Evolutionary conservation across 2,329 filamentous ascomycete species (phyloP), one percentile per base, ranked within the genome.

Genomic region (Alternaria brassicae): DNA sequence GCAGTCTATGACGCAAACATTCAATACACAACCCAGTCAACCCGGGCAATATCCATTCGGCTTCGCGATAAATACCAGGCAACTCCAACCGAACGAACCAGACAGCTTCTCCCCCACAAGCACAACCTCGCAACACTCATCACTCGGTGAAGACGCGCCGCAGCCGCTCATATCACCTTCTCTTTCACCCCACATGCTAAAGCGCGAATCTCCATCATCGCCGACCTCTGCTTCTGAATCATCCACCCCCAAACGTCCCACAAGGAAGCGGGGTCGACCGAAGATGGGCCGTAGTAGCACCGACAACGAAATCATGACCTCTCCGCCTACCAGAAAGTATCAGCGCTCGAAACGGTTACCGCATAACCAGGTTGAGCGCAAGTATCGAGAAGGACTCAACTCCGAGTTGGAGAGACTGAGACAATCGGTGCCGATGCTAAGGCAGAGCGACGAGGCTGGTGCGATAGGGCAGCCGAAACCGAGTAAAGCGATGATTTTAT

Each of bases 361-460:
- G 12, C 75, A 77, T 65, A 77, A 77, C 50, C 74, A 77, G 53
- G 72, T 77, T 42, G 73, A 70, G 34, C 66, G 68, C 53, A 70
- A 70, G 49, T 70, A 70, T 45, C 68, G 68, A 40, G 68, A 70
- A 47, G 73, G 73, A 15, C 65, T 75, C 23, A 75, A 75, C 36
- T 66, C 68, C 2, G 71, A 74, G 37, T 60, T 75, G 41, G 73
- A 75, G 47, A 60, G 73, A 32, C 57, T 75, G 25, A 57, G 72
- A 37, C 62, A 56, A 8, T 70, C 72, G 12, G 67, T 75, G 4
- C 72, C 72, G 3, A 72, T 72, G 3, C 66, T 79, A 5, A 62
- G 71, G 5, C 74, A 76, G 50, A 67, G 65, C 28, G 72, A 75
- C 8, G 63, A 69, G 13, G 65, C 60, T 3, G 66, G 57, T 21